These are phyloP conservation scores for Cladophialophora psammophila DNA, from an alignment of 2,329 filamentous ascomycete species.

Conservation along the genomic window DNA sequence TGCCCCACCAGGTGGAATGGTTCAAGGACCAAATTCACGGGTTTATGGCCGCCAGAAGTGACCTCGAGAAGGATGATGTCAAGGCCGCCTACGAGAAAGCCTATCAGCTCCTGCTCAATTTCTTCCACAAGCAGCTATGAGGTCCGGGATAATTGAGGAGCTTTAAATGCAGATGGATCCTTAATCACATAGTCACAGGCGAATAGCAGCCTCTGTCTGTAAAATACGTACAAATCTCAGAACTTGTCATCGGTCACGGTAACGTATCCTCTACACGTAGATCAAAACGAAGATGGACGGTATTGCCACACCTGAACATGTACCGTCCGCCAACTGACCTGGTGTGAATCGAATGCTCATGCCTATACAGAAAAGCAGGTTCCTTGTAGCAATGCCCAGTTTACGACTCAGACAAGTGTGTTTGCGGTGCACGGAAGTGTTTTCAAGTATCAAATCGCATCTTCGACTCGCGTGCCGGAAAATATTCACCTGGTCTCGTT, in stretches of 20 bases:
- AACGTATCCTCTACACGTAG: not conserved
- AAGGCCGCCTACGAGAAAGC: constrained; percentile 54
- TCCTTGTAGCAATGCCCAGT: not conserved
- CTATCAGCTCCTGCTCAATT: constrained; percentile 51
- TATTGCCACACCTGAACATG: no score
- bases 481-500: no score
- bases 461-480: not conserved
- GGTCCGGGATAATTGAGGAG: not conserved
- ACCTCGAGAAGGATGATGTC: constrained; percentile 51
- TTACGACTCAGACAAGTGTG: not conserved
- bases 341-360: not conserved
- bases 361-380: not conserved
- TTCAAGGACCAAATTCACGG: constrained; percentile 55
- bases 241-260: not conserved
- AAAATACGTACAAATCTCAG: not conserved
- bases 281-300: no score
- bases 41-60: constrained; percentile 55
- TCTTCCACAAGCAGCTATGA: constrained; percentile 52
- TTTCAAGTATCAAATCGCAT: not conserved
- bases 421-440: not conserved
- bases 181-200: not conserved
- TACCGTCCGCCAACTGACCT: not conserved
- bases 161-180: not conserved
- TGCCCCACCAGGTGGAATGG: constrained; percentile 53
- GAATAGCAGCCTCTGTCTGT: not conserved